Percentiles rank a stretch among this genome's conserved stretches.
These are phyloP conservation scores for Aspergillus unguis DNA, from an alignment of 2,329 filamentous ascomycete genomes.

Conservation along the genomic window DNA sequence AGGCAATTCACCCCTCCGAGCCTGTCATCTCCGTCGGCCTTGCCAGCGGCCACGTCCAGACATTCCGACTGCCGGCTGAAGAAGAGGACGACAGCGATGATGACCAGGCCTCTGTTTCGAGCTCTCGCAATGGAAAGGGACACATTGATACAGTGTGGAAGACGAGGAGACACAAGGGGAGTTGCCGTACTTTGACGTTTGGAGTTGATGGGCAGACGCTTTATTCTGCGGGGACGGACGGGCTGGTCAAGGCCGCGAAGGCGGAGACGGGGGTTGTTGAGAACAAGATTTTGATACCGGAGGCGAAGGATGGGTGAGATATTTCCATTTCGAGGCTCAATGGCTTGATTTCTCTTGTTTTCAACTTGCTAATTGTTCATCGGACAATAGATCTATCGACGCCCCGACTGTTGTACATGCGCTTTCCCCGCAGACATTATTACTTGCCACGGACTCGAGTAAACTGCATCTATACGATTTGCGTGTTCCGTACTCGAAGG, in stretches of 20 bases:
- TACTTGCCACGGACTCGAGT: constrained; percentile 87
- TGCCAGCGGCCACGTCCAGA: constrained; percentile 79
- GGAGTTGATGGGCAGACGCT: constrained; percentile 70
- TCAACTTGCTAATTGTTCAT: not conserved
- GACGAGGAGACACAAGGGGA: constrained; percentile 88
- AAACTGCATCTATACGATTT: constrained; percentile 86
- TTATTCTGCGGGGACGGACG: constrained; percentile 61
- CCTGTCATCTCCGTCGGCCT: constrained; percentile 84
- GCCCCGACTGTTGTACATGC: constrained; percentile 77
- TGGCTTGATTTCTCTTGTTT: constrained; percentile 4
- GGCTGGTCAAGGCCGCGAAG: constrained; percentile 60
- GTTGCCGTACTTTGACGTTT: constrained; percentile 79
- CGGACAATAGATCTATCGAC: constrained; percentile 52
- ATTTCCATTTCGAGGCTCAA: constrained; percentile 5
- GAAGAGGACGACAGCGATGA: constrained; percentile 36
- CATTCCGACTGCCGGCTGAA: constrained; percentile 63
- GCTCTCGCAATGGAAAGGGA: constrained; percentile 61
- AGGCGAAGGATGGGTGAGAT: constrained; percentile 40
- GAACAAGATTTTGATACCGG: constrained; percentile 77
- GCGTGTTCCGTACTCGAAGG: constrained; percentile 55
- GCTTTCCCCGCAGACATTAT: constrained; percentile 80
- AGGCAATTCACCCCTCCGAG: constrained; percentile 78
- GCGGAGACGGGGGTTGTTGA: constrained; percentile 63
- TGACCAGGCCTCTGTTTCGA: constrained; percentile 40
- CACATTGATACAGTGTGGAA: constrained; percentile 81